Conservation (phyloP, 805 yeast species). For the Wickerhamomyces silvicola region DNA sequence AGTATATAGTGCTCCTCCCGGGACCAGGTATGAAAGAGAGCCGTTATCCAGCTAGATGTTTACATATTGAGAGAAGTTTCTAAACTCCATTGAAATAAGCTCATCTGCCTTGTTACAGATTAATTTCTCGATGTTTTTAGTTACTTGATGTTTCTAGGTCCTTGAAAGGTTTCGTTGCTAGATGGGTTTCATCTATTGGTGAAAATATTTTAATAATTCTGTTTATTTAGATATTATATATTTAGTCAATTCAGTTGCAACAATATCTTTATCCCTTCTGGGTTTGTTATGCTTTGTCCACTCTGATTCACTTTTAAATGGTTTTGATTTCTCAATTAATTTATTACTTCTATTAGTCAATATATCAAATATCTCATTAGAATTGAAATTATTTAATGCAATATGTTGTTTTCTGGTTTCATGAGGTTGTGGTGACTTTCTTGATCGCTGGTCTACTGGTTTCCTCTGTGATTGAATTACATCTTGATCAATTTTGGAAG, state of each 20-base stretch:
- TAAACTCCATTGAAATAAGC: no score
- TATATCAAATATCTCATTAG: constrained; percentile 5
- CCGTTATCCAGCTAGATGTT: no score
- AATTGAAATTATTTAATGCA: constrained; percentile 7
- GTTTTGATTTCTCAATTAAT: constrained; percentile 1
- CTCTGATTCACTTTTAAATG: constrained; percentile 7
- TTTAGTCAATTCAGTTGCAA: constrained; percentile 8
- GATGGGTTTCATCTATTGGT: no score
- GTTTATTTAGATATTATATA: no score
- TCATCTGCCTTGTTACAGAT: no score
- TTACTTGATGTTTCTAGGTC: no score
- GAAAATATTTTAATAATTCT: no score
- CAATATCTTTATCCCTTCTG: constrained; percentile 7
- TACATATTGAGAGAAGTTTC: no score
- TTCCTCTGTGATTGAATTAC: not conserved
- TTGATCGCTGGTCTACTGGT: not conserved
- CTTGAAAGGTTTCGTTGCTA: no score
- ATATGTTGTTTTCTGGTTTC: not conserved
- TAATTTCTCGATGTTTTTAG: no score
- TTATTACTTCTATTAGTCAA: constrained; percentile 3
- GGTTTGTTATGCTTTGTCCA: constrained; percentile 6
- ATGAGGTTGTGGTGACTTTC: not conserved
- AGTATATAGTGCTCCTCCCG: no score
- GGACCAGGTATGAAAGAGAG: no score
- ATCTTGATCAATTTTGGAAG: constrained; percentile 6